Evolutionary conservation across 352 stramenopile genomes (phyloP), one percentile per base, ranked within the genome.

Genomic region (Globisporangium rhizosaccharum): DNA sequence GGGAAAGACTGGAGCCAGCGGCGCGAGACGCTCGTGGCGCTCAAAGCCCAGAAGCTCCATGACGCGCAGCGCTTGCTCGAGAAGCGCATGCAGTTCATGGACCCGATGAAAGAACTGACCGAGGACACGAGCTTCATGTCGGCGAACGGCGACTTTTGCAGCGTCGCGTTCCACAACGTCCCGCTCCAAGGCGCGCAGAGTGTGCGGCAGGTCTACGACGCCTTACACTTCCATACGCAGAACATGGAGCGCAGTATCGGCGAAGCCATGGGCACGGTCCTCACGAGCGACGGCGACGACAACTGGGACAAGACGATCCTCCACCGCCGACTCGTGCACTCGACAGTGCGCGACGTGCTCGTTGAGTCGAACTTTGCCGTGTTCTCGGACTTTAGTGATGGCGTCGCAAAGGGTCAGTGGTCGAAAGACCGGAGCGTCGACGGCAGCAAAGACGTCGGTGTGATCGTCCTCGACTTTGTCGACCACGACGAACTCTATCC

Each of bases 1-100:
- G 60, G 65, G 6, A 67, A 59, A 25, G 71, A 80, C 57, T 69
- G 66, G 49, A 15, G 51, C 14, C 57, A 74, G 36, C 73, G 78
- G 0, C 67, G 65, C 8, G 66, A 56, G 15, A 68, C 69, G 47
- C 60, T 88, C 10, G 54, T 76, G 56, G 56, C 53, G n/a, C 65
- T 85, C 53, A 80, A 84, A 26, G 53, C 62, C 3, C 62, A 76
- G 45, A 83, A 85, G 51, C 56, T 88, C 25, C 71, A 61, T 18
- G 59, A 82, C 53, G 75, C 78, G 18, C 61, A 66, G 46, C 73
- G 68, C 42, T 70, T 84, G 45, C 62, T 85, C 10, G 70, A 70
- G 26, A 70, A 76, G 54, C 75, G 78, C 28, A 71, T 63, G 49
- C 75, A 82, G 39, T 81, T 82, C 44, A 56, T 84, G 4, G 66